A percentile compares a stretch with the other conserved stretches of the same genome.
phyloP scores from a whole-genome alignment of 2,329 filamentous ascomycete species.

The Geosmithia putterillii region DNA sequence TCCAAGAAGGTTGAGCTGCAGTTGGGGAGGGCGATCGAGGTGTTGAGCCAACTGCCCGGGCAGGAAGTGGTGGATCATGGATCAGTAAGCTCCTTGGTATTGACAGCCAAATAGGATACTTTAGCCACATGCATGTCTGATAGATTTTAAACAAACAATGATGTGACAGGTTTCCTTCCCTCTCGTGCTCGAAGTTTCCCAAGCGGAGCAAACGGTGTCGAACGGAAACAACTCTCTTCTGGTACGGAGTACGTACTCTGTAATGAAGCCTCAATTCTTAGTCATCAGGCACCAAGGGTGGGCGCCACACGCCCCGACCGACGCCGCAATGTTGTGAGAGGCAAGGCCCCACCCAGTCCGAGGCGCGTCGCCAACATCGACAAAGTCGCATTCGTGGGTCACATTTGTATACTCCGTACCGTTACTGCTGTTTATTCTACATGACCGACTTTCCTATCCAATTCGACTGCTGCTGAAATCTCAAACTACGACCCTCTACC shows the following conservation, averaged over 20 bases:
- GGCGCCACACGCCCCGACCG: no score
- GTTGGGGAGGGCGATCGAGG: conserved; percentile 5
- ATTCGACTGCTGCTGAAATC: no score
- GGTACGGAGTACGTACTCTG: no score
- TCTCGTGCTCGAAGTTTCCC: no score
- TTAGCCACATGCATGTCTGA: background rate
- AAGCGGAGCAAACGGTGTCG: no score
- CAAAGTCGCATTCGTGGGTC: background rate
- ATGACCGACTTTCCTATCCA: background rate
- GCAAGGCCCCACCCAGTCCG: background rate
- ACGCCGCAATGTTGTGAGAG: background rate
- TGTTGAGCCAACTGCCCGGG: conserved; percentile 7
- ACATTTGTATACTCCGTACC: background rate
- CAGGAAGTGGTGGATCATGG: conserved; percentile 7
- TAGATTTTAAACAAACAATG: no score
- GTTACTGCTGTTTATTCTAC: background rate
- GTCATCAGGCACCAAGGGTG: background rate
- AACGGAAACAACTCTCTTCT: no score
- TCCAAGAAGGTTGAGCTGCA: conserved; percentile 5
- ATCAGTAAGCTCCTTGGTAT: conserved; percentile 2
- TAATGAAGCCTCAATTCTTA: no score
- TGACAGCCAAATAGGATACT: background rate
- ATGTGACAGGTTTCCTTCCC: no score
- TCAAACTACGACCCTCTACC: background rate
- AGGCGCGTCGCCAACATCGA: background rate